These are phyloP conservation scores for Melampsora occidentalis DNA, from an alignment of 1,284 basidiomycete genomes.

Conservation along the genomic window DNA sequence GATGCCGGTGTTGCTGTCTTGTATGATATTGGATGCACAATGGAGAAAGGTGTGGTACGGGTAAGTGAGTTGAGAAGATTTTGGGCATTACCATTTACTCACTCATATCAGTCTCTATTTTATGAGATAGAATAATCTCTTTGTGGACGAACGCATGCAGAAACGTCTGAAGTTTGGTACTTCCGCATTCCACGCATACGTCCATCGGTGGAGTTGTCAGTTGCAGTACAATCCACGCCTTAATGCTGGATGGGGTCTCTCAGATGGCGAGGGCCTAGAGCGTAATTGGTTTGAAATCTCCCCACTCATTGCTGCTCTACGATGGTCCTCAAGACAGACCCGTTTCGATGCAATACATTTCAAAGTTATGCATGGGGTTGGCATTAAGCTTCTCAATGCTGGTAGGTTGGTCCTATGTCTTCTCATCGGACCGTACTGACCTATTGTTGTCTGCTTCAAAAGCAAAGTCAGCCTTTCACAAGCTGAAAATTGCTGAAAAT, in stretches of 20 bases:
- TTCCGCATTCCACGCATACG: constrained; percentile 24
- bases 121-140: background rate
- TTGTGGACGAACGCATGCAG: background rate
- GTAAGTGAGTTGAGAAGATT: background rate
- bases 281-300: constrained; percentile 16
- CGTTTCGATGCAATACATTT: background rate
- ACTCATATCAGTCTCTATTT: background rate
- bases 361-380: too few relatives aligned
- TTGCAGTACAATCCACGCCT: constrained; percentile 13
- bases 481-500: too few relatives aligned
- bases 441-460: too few relatives aligned
- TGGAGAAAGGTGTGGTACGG: background rate
- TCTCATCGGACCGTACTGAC: too few relatives aligned
- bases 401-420: too few relatives aligned
- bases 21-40: constrained; percentile 19
- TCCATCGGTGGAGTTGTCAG: constrained; percentile 17
- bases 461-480: too few relatives aligned
- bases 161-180: constrained; percentile 15
- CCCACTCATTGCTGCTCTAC: background rate
- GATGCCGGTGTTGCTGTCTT: background rate
- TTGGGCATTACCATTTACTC: too few relatives aligned
- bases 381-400: too few relatives aligned
- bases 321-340: background rate
- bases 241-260: background rate
- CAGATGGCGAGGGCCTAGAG: background rate